Evolutionary conservation across 257 asterid genomes (phyloP), one percentile per base, ranked within the genome.

Genomic region (Dorcoceras hygrometricum): DNA sequence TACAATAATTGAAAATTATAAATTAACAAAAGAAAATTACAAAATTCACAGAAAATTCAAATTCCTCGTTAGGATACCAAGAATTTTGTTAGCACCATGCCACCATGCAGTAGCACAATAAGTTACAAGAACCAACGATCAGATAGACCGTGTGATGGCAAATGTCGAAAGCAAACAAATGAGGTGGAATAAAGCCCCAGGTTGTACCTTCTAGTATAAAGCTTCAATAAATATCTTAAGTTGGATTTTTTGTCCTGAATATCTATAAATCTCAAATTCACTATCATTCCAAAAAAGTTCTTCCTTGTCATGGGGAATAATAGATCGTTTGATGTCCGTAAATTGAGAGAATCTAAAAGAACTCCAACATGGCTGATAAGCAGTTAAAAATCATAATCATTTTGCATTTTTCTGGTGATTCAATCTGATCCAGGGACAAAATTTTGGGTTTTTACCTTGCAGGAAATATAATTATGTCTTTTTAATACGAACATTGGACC

Each of bases 101-200:
- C 53, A 16, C 43, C 31, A 46, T 46, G 53, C 53, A 46, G 54
- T 18, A 18, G 54, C 54, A 22, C 20, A 20, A 34, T 29, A 57
- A 62, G 23, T 62, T 62, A 54, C 14, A 39, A 32, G 63, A 70
- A 60, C 32, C 57, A 23, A 59, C 19, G 8, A 62, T 10, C 64
- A 62, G 63, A 18, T 48, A 66, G 31, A 39, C 19, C 43, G 4
- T 12, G 73, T 69, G 11, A 10, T 63, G 56, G 28, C 56, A 27
- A 59, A 46, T 19, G 51, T 26, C n/a, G 24, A 59, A 24, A 58
- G 24, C 18, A 22, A 46, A 16, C 22, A 46, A 46, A 16, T 18
- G 54, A 18, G 22, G 51, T 12, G n/a, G 54, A 16, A 4, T 46
- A 46, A 16, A 46, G 20, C 8, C 63, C 36, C 19, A 34, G 7